phyloP scores from a whole-genome alignment of 306 rosid genomes.

The Vigna mungo region DNA sequence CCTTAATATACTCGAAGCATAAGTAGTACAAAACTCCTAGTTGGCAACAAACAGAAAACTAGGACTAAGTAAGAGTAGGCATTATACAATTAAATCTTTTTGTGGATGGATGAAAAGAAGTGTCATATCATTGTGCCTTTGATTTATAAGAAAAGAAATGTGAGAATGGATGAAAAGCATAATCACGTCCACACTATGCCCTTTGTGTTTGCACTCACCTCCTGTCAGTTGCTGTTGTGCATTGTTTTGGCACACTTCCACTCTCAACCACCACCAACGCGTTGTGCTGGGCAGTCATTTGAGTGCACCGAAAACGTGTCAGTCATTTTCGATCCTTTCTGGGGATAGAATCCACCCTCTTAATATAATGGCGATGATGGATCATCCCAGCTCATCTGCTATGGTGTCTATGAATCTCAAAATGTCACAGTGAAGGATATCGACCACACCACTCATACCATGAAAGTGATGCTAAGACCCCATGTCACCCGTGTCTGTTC shows the following conservation, averaged over 20 bases:
- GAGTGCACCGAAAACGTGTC: conserved; percentile 19
- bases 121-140: too few relatives aligned
- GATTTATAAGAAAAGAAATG: neutral
- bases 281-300: neutral
- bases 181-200: neutral
- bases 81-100: too few relatives aligned
- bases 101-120: too few relatives aligned
- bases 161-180: neutral
- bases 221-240: neutral
- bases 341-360: neutral
- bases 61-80: too few relatives aligned
- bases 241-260: neutral
- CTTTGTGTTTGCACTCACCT: neutral
- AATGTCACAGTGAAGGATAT: neutral
- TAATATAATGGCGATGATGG: conserved; percentile 19
- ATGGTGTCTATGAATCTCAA: too few relatives aligned
- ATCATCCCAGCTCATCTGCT: conserved; percentile 28
- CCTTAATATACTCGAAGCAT: too few relatives aligned
- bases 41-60: too few relatives aligned
- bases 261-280: neutral
- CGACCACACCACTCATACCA: neutral
- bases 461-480: conserved; percentile 39
- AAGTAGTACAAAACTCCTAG: too few relatives aligned
- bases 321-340: conserved; percentile 52
- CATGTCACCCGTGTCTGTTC: conserved; percentile 10